Evolutionary conservation across 306 rosid genomes (phyloP).

Genomic region (Medicago lupulina): DNA sequence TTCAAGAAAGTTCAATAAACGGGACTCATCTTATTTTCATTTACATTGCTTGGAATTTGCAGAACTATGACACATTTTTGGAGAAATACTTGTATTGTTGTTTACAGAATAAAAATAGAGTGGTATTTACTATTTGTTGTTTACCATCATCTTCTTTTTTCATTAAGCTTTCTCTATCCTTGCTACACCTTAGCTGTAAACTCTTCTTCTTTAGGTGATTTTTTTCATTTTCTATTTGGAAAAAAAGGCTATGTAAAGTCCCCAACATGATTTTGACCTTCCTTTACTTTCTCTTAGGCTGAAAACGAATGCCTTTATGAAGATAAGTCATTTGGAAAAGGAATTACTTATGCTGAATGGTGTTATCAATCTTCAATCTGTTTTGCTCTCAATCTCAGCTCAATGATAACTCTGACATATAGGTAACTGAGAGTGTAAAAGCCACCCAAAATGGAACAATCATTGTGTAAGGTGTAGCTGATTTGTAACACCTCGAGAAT

Average conservation of each 20-base stretch:
- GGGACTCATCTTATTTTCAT: neutral
- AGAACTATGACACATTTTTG: neutral
- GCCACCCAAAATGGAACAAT: conserved; percentile 49
- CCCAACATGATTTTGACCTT: too few species aligned
- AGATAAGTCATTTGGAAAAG: too few species aligned
- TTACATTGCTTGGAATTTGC: conserved; percentile 2
- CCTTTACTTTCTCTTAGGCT: too few species aligned
- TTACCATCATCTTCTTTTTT: neutral
- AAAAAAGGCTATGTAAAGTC: neutral
- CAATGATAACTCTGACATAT: conserved; percentile 31
- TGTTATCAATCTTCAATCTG: neutral
- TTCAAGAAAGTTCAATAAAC: neutral
- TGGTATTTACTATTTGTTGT: neutral
- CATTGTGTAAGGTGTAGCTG: conserved; percentile 38
- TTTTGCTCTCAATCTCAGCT: conserved; percentile 14
- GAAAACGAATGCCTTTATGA: too few species aligned
- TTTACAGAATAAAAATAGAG: neutral
- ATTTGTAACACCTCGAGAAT: conserved; percentile 26
- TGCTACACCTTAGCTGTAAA: neutral
- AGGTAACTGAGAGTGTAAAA: conserved; percentile 35
- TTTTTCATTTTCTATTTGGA: neutral
- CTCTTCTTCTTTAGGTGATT: neutral
- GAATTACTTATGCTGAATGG: too few species aligned
- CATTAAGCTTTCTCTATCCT: neutral
- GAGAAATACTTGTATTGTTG: neutral